phyloP scores from a whole-genome alignment of 768 basidiomycete species.

The Suillus ampliporus region DNA sequence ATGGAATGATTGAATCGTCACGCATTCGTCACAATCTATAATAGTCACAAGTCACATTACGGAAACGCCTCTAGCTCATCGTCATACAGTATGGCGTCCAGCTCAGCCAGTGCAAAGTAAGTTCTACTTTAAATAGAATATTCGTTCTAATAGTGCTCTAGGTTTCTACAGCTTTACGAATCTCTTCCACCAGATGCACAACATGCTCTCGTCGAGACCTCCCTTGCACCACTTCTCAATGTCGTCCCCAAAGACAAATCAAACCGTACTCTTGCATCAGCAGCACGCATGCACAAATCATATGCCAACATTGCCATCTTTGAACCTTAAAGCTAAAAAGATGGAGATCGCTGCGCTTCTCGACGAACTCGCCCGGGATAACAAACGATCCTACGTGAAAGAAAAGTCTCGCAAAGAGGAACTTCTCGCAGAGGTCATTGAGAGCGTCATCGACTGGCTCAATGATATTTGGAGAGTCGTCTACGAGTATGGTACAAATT shows the following conservation, averaged over 20 bases:
- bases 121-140: neutral
- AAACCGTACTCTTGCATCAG: slow-evolving; percentile 47
- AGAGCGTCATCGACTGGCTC: slow-evolving; percentile 62
- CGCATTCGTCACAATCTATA: slow-evolving; percentile 9
- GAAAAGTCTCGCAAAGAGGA: slow-evolving; percentile 61
- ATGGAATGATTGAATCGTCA: too few species aligned
- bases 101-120: slow-evolving; percentile 24
- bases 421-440: slow-evolving; percentile 58
- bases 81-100: slow-evolving; percentile 20
- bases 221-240: slow-evolving; percentile 56
- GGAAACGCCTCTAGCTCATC: neutral
- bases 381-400: slow-evolving; percentile 56
- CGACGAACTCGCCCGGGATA: slow-evolving; percentile 56
- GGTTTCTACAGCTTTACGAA: slow-evolving; percentile 54
- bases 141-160: slow-evolving; percentile 23
- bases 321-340: slow-evolving; percentile 60
- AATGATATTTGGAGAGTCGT: slow-evolving; percentile 67
- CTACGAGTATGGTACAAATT: slow-evolving; percentile 62
- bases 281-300: slow-evolving; percentile 44
- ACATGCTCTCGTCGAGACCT: slow-evolving; percentile 51
- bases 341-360: slow-evolving; percentile 58
- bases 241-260: slow-evolving; percentile 42
- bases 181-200: slow-evolving; percentile 60
- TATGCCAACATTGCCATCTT: slow-evolving; percentile 49
- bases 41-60: neutral